Conservation (phyloP, 192 early-diverging fungal species). For the Allomyces macrogynus region DNA sequence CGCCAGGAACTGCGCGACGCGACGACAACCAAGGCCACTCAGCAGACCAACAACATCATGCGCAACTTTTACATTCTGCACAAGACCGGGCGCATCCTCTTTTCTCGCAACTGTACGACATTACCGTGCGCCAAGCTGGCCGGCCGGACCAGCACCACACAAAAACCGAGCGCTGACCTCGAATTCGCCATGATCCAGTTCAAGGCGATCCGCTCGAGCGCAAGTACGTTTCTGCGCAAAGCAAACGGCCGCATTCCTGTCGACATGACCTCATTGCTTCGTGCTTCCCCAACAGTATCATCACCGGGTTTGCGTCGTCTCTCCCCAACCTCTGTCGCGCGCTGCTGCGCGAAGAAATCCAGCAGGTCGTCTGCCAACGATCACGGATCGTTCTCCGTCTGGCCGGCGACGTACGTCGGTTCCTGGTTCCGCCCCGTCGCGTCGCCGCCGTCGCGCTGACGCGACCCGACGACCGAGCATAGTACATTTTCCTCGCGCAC, state of each 20-base stretch:
- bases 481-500: not conserved
- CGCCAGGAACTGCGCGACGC: too few relatives aligned
- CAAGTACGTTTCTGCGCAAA: conserved; percentile 3
- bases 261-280: too few relatives aligned
- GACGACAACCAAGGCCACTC: too few relatives aligned
- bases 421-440: too few relatives aligned
- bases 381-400: conserved; percentile 28
- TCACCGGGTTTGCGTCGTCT: conserved; percentile 37
- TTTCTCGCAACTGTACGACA: conserved; percentile 5
- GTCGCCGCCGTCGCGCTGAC: too few relatives aligned
- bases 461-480: too few relatives aligned
- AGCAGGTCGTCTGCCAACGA: conserved; percentile 24
- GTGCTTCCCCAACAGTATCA: conserved; percentile 5
- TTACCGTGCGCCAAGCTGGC: not conserved
- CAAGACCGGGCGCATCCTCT: conserved; percentile 4
- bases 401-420: conserved; percentile 24
- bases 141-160: too few relatives aligned
- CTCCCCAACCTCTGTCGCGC: conserved; percentile 34
- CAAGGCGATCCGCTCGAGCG: conserved; percentile 5
- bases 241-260: not conserved
- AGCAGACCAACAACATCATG: not conserved
- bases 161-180: not conserved
- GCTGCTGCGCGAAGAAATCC: conserved; percentile 31
- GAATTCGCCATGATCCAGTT: not conserved
- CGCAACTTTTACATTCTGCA: conserved; percentile 8